Evolutionary conservation across 1,284 basidiomycete genomes (phyloP), one percentile per base, ranked within the genome.

Genomic region (Bjerkandera adusta): DNA sequence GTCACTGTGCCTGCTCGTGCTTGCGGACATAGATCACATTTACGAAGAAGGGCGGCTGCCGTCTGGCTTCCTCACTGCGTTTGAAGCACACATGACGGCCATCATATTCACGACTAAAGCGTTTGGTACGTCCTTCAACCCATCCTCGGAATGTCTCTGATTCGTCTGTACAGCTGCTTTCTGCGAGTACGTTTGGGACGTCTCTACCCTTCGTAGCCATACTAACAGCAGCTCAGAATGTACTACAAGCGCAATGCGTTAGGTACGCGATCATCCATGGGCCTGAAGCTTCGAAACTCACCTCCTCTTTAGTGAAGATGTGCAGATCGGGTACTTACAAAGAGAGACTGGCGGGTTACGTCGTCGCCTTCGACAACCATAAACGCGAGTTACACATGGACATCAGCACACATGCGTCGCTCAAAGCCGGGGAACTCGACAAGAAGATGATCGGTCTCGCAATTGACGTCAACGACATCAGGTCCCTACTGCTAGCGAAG

Each of bases 211-310:
- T 18, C 4, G 16, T 24, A 5, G 37, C 7, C 21, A 26, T 39
- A 39, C 20, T 24, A 6, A 24, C 8, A 21, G 22, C 3, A 5
- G 25, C n/a, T 21, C 15, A 63, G 59, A 3, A 48, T 61, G 5
- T 61, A 59, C 50, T 61, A 59, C 50, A 48, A 49, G n/a, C 57
- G 62, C 33, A 57, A 57, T 2, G 53, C 51, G 27, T 49, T 60
- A 29, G 37, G 54, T 60, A 48, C 15, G 37, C 15, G 25, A 10
- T 12, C 30, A 11, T 16, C 27, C 27, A 20, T 32, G 4, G 15
- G 8, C 4, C 30, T 32, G 20, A 33, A 20, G 13, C n/a, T n/a
- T n/a, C n/a, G n/a, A 36, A 7, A 33, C 5, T 16, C 26, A 3
- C 15, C 1, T 21, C n/a, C 26, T 8, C 26, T 36, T n/a, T 26